Percentiles rank a stretch among this genome's conserved stretches.
Conservation (phyloP, 2,329 filamentous ascomycete genomes). For the Neopestalotiopsis rosae region DNA sequence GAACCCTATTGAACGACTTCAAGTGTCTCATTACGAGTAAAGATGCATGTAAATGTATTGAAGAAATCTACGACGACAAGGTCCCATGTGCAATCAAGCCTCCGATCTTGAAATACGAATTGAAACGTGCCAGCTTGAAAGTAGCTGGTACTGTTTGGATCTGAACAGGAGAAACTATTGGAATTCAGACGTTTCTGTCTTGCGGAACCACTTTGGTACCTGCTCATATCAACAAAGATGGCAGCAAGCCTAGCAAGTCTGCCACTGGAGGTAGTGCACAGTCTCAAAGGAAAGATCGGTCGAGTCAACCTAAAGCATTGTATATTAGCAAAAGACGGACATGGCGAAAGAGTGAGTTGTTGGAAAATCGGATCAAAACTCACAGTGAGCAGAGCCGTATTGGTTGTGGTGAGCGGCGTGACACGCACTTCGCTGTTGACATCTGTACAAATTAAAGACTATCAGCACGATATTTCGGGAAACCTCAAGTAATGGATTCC, state of each 20-base stretch:
- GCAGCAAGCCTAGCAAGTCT: background rate
- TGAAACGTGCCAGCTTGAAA: background rate
- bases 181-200: background rate
- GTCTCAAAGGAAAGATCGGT: constrained; percentile 36
- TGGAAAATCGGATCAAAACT: constrained; percentile 6
- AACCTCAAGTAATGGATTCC: too few relatives aligned
- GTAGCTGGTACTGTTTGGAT: background rate
- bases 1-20: too few relatives aligned
- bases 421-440: constrained; percentile 57
- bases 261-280: constrained; percentile 35
- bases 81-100: background rate
- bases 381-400: constrained; percentile 33
- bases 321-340: background rate
- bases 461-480: background rate
- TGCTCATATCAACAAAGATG: too few relatives aligned
- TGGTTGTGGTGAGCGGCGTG: constrained; percentile 23
- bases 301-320: constrained; percentile 30
- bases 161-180: background rate
- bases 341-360: background rate
- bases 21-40: too few relatives aligned
- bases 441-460: constrained; percentile 34
- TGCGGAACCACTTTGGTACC: background rate
- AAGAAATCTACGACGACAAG: background rate
- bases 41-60: background rate
- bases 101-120: too few relatives aligned